Evolutionary conservation across 1,139 yeast species (phyloP).

Genomic region (Neolecta irregularis): DNA sequence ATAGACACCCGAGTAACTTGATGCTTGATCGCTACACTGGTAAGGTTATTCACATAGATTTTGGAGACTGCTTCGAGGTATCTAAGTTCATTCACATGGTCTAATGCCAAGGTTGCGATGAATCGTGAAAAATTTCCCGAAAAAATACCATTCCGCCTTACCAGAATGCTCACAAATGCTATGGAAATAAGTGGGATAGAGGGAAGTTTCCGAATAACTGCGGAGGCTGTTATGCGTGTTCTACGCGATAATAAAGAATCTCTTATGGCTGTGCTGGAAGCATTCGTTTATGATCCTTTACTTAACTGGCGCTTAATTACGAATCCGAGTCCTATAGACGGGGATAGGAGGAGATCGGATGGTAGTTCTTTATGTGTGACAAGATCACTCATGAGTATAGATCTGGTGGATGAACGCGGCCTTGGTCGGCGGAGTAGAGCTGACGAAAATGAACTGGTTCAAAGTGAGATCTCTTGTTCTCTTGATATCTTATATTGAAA

Average conservation of each 20-base stretch:
- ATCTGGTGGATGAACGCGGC: slow-evolving; percentile 6
- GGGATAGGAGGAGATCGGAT: slow-evolving; percentile 52
- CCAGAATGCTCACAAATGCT: slow-evolving; percentile 93
- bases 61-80: slow-evolving; percentile 98
- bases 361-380: slow-evolving; percentile 17
- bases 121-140: slow-evolving; percentile 94
- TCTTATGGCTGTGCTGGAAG: slow-evolving; percentile 92
- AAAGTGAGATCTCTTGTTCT: slow-evolving; percentile 15
- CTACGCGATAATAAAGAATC: slow-evolving; percentile 89
- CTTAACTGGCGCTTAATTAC: slow-evolving; percentile 82
- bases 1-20: slow-evolving; percentile 91
- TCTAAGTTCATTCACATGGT: too few relatives aligned
- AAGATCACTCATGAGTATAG: too few relatives aligned
- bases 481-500: slow-evolving; percentile 15
- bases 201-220: slow-evolving; percentile 90
- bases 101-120: too few relatives aligned
- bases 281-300: slow-evolving; percentile 96
- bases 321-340: slow-evolving; percentile 45
- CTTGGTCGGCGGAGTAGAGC: slow-evolving; percentile 28
- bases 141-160: slow-evolving; percentile 90
- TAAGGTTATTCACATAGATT: slow-evolving; percentile 90
- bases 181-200: slow-evolving; percentile 99
- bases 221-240: slow-evolving; percentile 94
- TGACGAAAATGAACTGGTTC: slow-evolving; percentile 58
- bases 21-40: slow-evolving; percentile 93